A percentile compares a stretch with the other conserved stretches of the same genome.
Conservation (phyloP, 352 stramenopile species). For the Blastocystis sp. region DNA sequence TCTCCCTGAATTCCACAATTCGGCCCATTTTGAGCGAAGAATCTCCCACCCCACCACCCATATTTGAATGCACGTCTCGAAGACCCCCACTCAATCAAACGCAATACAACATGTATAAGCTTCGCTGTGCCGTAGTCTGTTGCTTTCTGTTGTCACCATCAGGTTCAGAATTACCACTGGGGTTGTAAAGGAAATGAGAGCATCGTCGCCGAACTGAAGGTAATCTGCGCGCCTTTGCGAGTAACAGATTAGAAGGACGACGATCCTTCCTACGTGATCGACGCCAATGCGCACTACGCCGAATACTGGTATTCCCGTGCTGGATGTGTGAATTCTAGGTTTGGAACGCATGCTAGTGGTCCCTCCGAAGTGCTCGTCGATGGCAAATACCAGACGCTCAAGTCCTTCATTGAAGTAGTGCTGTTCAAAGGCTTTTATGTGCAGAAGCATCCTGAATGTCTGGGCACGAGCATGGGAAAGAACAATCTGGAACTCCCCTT, state of each 20-base stretch:
- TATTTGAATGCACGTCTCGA: too few species aligned
- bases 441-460: constrained; percentile 73
- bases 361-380: constrained; percentile 79
- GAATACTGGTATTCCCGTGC: constrained; percentile 80
- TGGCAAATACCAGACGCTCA: constrained; percentile 75
- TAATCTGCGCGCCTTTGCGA: constrained; percentile 73
- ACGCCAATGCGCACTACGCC: constrained; percentile 76
- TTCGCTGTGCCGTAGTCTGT: constrained; percentile 47
- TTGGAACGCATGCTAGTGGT: constrained; percentile 88
- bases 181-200: constrained; percentile 81
- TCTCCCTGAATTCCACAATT: not conserved
- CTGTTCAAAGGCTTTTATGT: not conserved
- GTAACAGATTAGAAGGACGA: constrained; percentile 73
- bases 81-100: too few species aligned
- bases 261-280: constrained; percentile 70
- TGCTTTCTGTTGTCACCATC: constrained; percentile 63
- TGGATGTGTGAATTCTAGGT: constrained; percentile 75
- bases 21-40: not conserved
- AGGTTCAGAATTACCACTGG: constrained; percentile 85
- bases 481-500: constrained; percentile 85
- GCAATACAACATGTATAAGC: constrained; percentile 54
- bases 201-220: constrained; percentile 83
- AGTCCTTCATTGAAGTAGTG: constrained; percentile 77
- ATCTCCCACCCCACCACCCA: too few species aligned
- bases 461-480: constrained; percentile 71